Percentiles rank a stretch among this genome's conserved stretches.
Evolutionary conservation across 208 protist genomes (phyloP).

Genomic region (Crithidia fasciculata): DNA sequence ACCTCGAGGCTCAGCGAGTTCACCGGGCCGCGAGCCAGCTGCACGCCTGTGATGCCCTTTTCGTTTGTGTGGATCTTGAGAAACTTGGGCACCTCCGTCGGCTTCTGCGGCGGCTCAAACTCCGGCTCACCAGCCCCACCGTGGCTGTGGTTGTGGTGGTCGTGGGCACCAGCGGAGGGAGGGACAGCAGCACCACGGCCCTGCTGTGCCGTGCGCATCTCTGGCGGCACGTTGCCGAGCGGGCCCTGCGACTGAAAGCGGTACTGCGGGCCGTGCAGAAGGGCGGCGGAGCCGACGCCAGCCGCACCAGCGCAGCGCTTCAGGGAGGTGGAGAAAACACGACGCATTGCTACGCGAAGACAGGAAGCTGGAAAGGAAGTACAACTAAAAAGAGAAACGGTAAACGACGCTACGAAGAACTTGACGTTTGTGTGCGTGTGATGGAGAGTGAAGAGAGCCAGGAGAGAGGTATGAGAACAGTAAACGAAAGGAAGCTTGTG

Average conservation of each 20-base stretch:
- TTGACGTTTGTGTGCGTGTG: too few species aligned
- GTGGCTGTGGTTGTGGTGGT: conserved; percentile 11
- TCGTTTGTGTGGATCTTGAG: conserved; percentile 64
- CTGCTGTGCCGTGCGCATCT: conserved; percentile 30
- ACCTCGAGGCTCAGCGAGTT: conserved; percentile 81
- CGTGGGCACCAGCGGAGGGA: neutral
- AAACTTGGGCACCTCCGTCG: conserved; percentile 72
- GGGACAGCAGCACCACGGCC: neutral
- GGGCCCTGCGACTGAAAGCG: conserved; percentile 35
- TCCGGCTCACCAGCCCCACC: conserved; percentile 21
- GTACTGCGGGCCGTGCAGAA: conserved; percentile 14
- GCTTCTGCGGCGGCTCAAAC: conserved; percentile 72
- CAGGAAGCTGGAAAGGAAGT: conserved; percentile 1
- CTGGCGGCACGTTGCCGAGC: conserved; percentile 35
- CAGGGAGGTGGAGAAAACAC: conserved; percentile 24
- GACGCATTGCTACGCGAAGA: conserved; percentile 22
- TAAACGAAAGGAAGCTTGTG: too few species aligned
- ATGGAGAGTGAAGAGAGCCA: too few species aligned
- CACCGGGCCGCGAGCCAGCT: conserved; percentile 60
- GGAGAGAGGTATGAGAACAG: too few species aligned
- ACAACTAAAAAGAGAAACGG: conserved; percentile 1
- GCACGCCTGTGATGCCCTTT: conserved; percentile 63
- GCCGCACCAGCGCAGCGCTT: conserved; percentile 18
- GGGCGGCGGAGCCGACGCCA: conserved; percentile 8
- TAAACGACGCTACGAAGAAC: neutral